These are phyloP conservation scores for Saccharomycopsis babjevae DNA, from an alignment of 805 yeast species.

Conservation along the genomic window DNA sequence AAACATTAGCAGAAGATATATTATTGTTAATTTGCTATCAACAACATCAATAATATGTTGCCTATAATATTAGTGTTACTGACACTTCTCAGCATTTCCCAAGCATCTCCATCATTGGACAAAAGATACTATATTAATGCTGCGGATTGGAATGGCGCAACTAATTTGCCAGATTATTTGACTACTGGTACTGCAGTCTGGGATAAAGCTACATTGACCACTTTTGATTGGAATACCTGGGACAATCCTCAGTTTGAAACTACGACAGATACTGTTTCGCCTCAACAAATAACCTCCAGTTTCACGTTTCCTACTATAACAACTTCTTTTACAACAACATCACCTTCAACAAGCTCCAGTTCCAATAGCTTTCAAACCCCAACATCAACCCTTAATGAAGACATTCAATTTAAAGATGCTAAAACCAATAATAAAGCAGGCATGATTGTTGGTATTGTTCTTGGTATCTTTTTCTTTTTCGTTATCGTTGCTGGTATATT, in stretches of 20 bases:
- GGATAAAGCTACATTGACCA: slow-evolving; percentile 17
- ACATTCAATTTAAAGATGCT: neutral
- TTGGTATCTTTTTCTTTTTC: slow-evolving; percentile 14
- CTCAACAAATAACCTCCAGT: neutral
- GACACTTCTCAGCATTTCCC: neutral
- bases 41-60: neutral
- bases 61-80: neutral
- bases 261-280: neutral
- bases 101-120: slow-evolving; percentile 1
- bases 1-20: neutral
- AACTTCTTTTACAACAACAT: slow-evolving; percentile 1
- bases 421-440: slow-evolving; percentile 4
- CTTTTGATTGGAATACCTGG: slow-evolving; percentile 17
- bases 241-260: slow-evolving; percentile 9
- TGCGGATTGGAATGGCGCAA: slow-evolving; percentile 14
- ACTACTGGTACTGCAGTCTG: slow-evolving; percentile 18
- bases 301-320: neutral
- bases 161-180: slow-evolving; percentile 15
- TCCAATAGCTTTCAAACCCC: slow-evolving; percentile 1
- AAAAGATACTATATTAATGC: slow-evolving; percentile 16
- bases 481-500: slow-evolving; percentile 2
- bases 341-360: neutral
- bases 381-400: neutral
- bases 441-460: slow-evolving; percentile 16
- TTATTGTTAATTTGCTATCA: neutral